Evolutionary conservation across 2,329 filamentous ascomycete species (phyloP).

Genomic region (Fusarium luffae): DNA sequence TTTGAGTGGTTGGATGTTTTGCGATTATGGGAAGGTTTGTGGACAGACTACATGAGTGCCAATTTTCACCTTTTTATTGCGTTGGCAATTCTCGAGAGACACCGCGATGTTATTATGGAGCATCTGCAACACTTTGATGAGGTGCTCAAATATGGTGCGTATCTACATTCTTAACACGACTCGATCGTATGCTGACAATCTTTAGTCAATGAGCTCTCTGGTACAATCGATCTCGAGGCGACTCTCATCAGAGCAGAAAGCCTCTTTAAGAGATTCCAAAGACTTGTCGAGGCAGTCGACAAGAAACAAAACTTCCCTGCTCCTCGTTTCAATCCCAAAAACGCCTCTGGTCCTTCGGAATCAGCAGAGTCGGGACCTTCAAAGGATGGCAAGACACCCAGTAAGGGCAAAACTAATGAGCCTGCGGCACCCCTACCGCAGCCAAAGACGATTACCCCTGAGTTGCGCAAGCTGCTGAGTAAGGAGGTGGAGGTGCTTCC

Average conservation of each 20-base stretch:
- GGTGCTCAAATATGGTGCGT: conserved; percentile 91
- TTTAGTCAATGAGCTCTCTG: conserved; percentile 91
- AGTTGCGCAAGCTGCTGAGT: conserved; percentile 65
- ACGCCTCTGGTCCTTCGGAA: conserved; percentile 29
- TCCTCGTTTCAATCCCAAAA: conserved; percentile 49
- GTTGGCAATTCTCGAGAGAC: conserved; percentile 93
- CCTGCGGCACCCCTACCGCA: conserved; percentile 47
- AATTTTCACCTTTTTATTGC: conserved; percentile 97
- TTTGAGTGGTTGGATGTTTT: conserved; percentile 91
- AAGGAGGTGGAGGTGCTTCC: conserved; percentile 59
- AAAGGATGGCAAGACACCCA: conserved; percentile 30
- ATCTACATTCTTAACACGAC: not conserved
- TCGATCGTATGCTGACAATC: conserved; percentile 28
- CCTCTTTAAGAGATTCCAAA: conserved; percentile 87
- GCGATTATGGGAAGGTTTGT: conserved; percentile 89
- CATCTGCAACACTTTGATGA: conserved; percentile 96
- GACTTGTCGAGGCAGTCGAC: conserved; percentile 90
- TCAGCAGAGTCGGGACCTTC: conserved; percentile 15
- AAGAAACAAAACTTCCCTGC: conserved; percentile 87
- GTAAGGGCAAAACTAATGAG: conserved; percentile 54
- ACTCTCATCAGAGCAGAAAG: conserved; percentile 89
- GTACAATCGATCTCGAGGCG: conserved; percentile 88
- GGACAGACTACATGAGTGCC: conserved; percentile 90
- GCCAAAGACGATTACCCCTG: conserved; percentile 65
- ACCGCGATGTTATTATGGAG: conserved; percentile 94